Base-by-base conservation (phyloP, 768 basidiomycete species). In the Leccinum rimulosum region DNA sequence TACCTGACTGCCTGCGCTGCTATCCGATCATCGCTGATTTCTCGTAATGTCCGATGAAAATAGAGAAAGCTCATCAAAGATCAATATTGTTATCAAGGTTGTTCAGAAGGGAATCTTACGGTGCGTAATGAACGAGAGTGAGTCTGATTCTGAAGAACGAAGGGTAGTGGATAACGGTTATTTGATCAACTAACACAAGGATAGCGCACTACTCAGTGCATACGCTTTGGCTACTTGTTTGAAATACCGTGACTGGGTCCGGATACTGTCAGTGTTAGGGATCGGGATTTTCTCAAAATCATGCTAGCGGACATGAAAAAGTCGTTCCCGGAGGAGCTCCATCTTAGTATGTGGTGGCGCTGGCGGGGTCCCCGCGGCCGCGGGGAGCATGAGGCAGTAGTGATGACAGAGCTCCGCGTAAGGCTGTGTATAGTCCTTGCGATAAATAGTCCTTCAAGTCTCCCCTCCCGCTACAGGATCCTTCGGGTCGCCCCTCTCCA, bases 41-140 rank as follows among this genome's bases (percentile, higher is more conserved):
- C 11, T 33, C 31, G 31, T 11, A 12, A 33, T 11, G 31, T 33
- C 31, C 4, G 31, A 10, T 33, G 31, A 25, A 33, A 12, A 33
- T 11, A 33, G 33, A 33, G 33, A 33, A 33, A 5, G 11, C 11
- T 33, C 33, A 12, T 33, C 33, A 33, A 35, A 35, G 33, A 14
- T 35, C 12, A 14, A 14, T 2, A 12, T 35, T 35, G 12, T 35
- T 33, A 33, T 33, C 11, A 33, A 33, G 31, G 10, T 10, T 33
- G 31, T 33, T 33, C 31, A 33, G 11, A 12, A 33, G 4, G 31
- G 31, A 33, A 33, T 33, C 11, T 12, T 35, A 5, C 33, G 12
- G 33, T 61, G 22, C 68, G 69, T 14, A 66, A 48, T 68, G 53
- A 62, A 60, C 52, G 61, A 68, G 27, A 64, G 68, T 71, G 14